phyloP scores from a whole-genome alignment of 2,329 filamentous ascomycete species.

The Hypoxylon sp. region DNA sequence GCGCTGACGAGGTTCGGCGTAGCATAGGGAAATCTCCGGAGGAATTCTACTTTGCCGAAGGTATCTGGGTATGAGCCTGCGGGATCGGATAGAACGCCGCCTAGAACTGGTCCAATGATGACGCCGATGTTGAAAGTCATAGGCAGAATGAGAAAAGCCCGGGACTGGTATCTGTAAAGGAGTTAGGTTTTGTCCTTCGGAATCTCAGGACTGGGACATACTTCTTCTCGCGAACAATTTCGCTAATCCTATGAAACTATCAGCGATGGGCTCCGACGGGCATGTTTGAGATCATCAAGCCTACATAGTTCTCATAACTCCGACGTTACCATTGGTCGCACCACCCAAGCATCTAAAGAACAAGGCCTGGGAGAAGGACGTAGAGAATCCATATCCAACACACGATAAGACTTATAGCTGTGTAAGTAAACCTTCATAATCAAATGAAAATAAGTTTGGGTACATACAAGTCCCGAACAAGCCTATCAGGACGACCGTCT shows the following conservation, averaged over 20 bases:
- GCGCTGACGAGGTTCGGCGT: slow-evolving; percentile 68
- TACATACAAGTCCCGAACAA: slow-evolving; percentile 72
- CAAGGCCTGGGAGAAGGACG: slow-evolving; percentile 72
- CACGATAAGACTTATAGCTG: slow-evolving; percentile 64
- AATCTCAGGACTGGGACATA: slow-evolving; percentile 42
- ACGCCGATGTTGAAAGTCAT: slow-evolving; percentile 82
- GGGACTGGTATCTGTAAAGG: slow-evolving; percentile 57
- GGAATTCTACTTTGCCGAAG: slow-evolving; percentile 64
- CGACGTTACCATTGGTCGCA: slow-evolving; percentile 79
- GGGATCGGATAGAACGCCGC: slow-evolving; percentile 63
- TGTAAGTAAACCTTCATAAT: slow-evolving; percentile 23
- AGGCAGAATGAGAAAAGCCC: slow-evolving; percentile 61
- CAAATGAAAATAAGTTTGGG: background rate
- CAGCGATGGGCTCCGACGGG: background rate
- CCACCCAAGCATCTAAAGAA: slow-evolving; percentile 76
- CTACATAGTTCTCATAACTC: slow-evolving; percentile 80
- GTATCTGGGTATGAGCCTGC: slow-evolving; percentile 59
- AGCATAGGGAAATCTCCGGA: slow-evolving; percentile 67
- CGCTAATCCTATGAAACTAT: slow-evolving; percentile 58
- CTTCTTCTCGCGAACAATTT: slow-evolving; percentile 62
- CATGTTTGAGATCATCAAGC: slow-evolving; percentile 25
- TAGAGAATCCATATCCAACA: slow-evolving; percentile 79
- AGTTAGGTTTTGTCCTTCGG: slow-evolving; percentile 20
- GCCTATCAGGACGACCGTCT: slow-evolving; percentile 83
- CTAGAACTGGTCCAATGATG: slow-evolving; percentile 69